Percentiles rank a stretch among this genome's conserved stretches.
Conservation (phyloP, 257 asterid genomes). For the Avicennia marina region DNA sequence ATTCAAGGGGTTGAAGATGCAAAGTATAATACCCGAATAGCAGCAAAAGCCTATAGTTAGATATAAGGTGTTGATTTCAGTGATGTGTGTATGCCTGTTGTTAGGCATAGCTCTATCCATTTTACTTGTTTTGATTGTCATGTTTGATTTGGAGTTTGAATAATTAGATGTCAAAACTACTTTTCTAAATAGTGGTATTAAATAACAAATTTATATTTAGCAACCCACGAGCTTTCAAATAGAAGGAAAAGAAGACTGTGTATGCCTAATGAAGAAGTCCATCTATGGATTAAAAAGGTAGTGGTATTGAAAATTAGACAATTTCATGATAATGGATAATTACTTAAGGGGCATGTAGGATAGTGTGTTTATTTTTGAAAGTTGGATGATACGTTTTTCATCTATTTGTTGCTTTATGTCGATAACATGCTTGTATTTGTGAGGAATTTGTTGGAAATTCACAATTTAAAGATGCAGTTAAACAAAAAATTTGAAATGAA, state of each 20-base stretch:
- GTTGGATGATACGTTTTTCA: no score
- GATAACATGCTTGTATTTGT: no score
- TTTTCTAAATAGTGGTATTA: not conserved
- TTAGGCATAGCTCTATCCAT: not conserved
- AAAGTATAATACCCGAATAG: not conserved
- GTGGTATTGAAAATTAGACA: no score
- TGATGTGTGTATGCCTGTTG: not conserved
- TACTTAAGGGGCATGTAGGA: no score
- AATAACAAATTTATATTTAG: not conserved
- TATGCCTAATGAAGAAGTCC: not conserved
- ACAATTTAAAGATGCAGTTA: no score
- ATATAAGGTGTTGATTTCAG: no score
- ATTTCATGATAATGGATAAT: no score
- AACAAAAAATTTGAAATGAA: no score
- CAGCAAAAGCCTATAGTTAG: not conserved
- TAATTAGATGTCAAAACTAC: not conserved
- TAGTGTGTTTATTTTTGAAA: no score
- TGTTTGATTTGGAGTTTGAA: not conserved
- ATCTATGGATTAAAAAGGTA: no score
- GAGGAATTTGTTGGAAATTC: no score
- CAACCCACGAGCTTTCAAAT: not conserved
- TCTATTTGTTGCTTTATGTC: no score
- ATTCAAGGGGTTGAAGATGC: not conserved
- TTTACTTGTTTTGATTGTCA: not conserved
- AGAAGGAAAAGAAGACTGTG: not conserved